phyloP scores from a whole-genome alignment of 805 yeast species.

The Candida takata region DNA sequence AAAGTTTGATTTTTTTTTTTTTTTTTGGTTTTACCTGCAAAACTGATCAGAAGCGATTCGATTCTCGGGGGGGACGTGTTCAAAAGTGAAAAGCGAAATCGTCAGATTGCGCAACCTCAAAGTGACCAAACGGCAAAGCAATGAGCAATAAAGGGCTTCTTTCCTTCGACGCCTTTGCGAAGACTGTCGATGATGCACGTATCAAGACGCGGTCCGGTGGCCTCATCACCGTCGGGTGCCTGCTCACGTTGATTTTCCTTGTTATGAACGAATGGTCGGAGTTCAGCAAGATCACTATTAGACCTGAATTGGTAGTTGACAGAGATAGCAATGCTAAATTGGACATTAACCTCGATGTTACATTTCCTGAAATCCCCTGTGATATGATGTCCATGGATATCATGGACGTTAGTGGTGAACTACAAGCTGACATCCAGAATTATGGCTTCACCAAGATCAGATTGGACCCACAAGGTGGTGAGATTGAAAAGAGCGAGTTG shows the following conservation, averaged over 20 bases:
- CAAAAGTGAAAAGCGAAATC: neutral
- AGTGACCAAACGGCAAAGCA: too few relatives aligned
- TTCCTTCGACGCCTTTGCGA: slow-evolving; percentile 83
- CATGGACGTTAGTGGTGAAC: slow-evolving; percentile 83
- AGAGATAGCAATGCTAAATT: slow-evolving; percentile 68
- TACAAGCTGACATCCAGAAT: slow-evolving; percentile 63
- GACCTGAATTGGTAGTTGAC: slow-evolving; percentile 87
- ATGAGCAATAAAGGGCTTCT: slow-evolving; percentile 28
- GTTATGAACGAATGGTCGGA: slow-evolving; percentile 70
- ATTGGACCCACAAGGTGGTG: slow-evolving; percentile 46
- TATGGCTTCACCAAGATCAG: slow-evolving; percentile 70
- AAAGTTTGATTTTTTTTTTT: too few relatives aligned
- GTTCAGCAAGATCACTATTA: slow-evolving; percentile 56
- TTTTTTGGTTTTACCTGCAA: too few relatives aligned
- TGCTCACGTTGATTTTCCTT: slow-evolving; percentile 52
- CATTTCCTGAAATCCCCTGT: slow-evolving; percentile 85
- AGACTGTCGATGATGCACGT: slow-evolving; percentile 90
- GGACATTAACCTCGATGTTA: slow-evolving; percentile 73
- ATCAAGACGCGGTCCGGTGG: slow-evolving; percentile 90
- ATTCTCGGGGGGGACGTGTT: too few relatives aligned
- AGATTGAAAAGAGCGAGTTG: slow-evolving; percentile 34
- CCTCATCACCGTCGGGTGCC: slow-evolving; percentile 68
- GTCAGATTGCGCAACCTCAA: too few relatives aligned
- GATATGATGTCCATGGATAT: slow-evolving; percentile 75
- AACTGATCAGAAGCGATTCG: too few relatives aligned